A percentile compares a stretch with the other conserved stretches of the same genome.
Conservation (phyloP, 2,329 filamentous ascomycete genomes). For the Epichloe coenophiala region DNA sequence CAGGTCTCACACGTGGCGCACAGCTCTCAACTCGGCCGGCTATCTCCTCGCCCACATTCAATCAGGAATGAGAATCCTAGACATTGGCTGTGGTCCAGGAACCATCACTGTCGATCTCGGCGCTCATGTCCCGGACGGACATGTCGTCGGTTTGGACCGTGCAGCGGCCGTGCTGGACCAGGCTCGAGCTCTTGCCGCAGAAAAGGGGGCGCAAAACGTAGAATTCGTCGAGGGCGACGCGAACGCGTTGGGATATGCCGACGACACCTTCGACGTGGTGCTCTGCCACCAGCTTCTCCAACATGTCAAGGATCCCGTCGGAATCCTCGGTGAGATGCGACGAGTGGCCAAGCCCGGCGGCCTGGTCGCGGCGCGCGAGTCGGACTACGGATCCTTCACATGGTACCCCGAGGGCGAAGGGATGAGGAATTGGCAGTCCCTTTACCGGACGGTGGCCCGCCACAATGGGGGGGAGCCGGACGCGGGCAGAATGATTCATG, state of each 20-base stretch:
- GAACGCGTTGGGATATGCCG: conserved; percentile 20
- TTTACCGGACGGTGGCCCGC: conserved; percentile 8
- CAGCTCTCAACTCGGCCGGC: conserved; percentile 26
- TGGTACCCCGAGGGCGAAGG: conserved; percentile 12
- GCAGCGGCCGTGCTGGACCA: conserved; percentile 18
- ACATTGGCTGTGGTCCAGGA: conserved; percentile 35
- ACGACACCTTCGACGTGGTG: conserved; percentile 27
- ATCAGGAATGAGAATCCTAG: conserved; percentile 25
- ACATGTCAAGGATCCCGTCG: conserved; percentile 22
- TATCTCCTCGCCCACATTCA: conserved; percentile 28
- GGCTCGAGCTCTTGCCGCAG: conserved; percentile 15
- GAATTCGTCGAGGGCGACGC: conserved; percentile 19
- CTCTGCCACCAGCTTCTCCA: conserved; percentile 25
- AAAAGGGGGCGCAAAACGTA: conserved; percentile 17
- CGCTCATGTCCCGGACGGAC: conserved; percentile 21
- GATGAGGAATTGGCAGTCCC: conserved; percentile 9
- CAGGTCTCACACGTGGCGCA: conserved; percentile 25
- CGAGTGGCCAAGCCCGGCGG: conserved; percentile 27
- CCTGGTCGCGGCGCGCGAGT: conserved; percentile 20
- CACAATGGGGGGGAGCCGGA: conserved; percentile 12
- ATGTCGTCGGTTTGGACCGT: conserved; percentile 25
- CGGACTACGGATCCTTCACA: conserved; percentile 9
- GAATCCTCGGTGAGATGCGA: conserved; percentile 24
- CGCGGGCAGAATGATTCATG: conserved; percentile 11
- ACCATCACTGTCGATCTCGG: conserved; percentile 31